Percentiles rank a stretch among this genome's conserved stretches.
Evolutionary conservation across 1,284 basidiomycete species (phyloP).

Genomic region (Sporisorium graminicola): DNA sequence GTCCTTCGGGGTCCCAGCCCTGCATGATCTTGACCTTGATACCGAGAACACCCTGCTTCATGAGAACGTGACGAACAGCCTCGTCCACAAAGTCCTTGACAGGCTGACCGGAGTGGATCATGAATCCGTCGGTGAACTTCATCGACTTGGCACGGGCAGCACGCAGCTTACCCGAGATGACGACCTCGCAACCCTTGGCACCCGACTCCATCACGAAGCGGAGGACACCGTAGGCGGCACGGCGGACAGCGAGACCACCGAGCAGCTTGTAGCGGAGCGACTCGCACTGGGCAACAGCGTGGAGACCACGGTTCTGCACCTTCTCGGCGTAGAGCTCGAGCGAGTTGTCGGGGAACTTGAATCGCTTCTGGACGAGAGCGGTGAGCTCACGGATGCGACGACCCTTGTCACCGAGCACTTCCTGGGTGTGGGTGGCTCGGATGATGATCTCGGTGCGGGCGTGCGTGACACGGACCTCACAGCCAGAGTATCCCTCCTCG

Average conservation of each 20-base stretch:
- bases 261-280: conserved; percentile 98
- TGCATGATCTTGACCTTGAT: conserved; percentile 99
- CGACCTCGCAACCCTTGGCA: conserved; percentile 99
- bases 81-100: conserved; percentile 96
- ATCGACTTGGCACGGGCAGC: conserved; percentile 99
- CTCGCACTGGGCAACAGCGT: conserved; percentile 99
- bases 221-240: conserved; percentile 99
- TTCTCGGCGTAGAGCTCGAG: conserved; percentile 99
- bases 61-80: conserved; percentile 97
- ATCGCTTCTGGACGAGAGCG: conserved; percentile 97
- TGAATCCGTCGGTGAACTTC: conserved; percentile 99
- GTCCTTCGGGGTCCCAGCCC: conserved; percentile 84
- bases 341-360: conserved; percentile 98
- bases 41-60: conserved; percentile 98
- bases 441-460: conserved; percentile 99
- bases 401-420: conserved; percentile 99
- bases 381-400: conserved; percentile 99
- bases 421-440: conserved; percentile 99
- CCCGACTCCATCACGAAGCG: conserved; percentile 99
- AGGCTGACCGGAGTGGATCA: conserved; percentile 99
- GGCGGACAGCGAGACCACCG: conserved; percentile 98
- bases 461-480: conserved; percentile 99
- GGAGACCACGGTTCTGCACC: conserved; percentile 98
- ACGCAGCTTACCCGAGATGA: conserved; percentile 99
- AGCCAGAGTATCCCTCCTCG: conserved; percentile 99